Evolutionary conservation across 1,284 basidiomycete species (phyloP).

Genomic region (Malassezia obtusa): DNA sequence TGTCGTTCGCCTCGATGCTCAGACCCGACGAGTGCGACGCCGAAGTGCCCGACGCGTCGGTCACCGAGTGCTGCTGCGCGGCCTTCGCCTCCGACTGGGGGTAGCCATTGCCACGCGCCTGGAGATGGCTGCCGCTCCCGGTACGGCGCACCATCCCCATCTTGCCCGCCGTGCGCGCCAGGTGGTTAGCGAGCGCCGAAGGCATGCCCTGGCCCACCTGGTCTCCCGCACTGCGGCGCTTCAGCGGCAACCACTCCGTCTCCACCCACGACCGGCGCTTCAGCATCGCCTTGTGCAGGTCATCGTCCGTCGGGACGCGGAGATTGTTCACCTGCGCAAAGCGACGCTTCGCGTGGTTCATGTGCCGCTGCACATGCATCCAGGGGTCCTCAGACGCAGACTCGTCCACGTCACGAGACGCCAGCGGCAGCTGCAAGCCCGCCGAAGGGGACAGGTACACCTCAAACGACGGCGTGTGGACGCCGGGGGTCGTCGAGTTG

Average conservation of each 20-base stretch:
- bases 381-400: constrained; percentile 13
- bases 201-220: background rate
- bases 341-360: constrained; percentile 60
- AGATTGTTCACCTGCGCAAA: constrained; percentile 62
- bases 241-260: background rate
- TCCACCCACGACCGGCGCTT: constrained; percentile 46
- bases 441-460: background rate
- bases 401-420: background rate
- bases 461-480: background rate
- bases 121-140: background rate
- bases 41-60: constrained; percentile 47
- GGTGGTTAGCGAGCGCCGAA: background rate
- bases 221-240: background rate
- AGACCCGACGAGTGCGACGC: constrained; percentile 60
- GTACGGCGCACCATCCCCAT: constrained; percentile 1
- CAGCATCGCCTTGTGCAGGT: constrained; percentile 54
- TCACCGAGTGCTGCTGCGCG: constrained; percentile 19
- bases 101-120: constrained; percentile 4
- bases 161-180: background rate
- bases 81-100: constrained; percentile 10
- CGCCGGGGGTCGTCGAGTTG: background rate
- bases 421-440: background rate
- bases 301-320: constrained; percentile 52
- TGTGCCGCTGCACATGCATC: constrained; percentile 57
- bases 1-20: constrained; percentile 59